Evolutionary conservation across 1,139 yeast genomes (phyloP).

Genomic region (Magnusiomyces clavatus): DNA sequence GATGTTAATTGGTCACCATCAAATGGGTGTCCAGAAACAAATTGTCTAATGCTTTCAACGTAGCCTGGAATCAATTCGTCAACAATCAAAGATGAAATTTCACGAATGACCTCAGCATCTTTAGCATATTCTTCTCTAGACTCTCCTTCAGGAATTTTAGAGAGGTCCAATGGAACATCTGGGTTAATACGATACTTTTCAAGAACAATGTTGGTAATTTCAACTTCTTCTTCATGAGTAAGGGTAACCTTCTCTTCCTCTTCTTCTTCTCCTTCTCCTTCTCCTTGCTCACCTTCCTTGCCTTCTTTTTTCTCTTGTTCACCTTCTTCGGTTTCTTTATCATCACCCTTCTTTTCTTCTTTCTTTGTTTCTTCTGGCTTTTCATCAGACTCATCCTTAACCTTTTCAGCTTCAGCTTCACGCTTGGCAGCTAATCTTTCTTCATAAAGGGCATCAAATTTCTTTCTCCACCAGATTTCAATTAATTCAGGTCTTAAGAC

Average conservation of each 20-base stretch:
- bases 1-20: slow-evolving; percentile 72
- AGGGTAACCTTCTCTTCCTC: slow-evolving; percentile 10
- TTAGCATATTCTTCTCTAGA: slow-evolving; percentile 36
- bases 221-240: slow-evolving; percentile 19
- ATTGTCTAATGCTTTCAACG: slow-evolving; percentile 44
- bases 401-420: slow-evolving; percentile 14
- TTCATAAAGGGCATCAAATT: slow-evolving; percentile 38
- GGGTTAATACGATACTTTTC: slow-evolving; percentile 61
- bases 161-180: slow-evolving; percentile 53
- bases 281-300: slow-evolving; percentile 15
- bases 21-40: slow-evolving; percentile 56
- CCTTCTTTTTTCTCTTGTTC: slow-evolving; percentile 10
- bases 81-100: slow-evolving; percentile 56
- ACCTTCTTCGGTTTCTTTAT: slow-evolving; percentile 17
- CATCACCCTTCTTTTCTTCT: not conserved
- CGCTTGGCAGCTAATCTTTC: slow-evolving; percentile 34
- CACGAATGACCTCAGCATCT: slow-evolving; percentile 60
- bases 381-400: slow-evolving; percentile 16
- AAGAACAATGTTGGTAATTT: slow-evolving; percentile 48
- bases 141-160: slow-evolving; percentile 33
- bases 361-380: slow-evolving; percentile 3
- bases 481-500: slow-evolving; percentile 82
- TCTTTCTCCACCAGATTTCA: slow-evolving; percentile 80
- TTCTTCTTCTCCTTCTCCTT: slow-evolving; percentile 17
- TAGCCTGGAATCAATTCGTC: slow-evolving; percentile 56